Percentiles rank a stretch among this genome's conserved stretches.
Evolutionary conservation across 371 early-diverging fungal species (phyloP).

Genomic region (Lichtheimia ornata): DNA sequence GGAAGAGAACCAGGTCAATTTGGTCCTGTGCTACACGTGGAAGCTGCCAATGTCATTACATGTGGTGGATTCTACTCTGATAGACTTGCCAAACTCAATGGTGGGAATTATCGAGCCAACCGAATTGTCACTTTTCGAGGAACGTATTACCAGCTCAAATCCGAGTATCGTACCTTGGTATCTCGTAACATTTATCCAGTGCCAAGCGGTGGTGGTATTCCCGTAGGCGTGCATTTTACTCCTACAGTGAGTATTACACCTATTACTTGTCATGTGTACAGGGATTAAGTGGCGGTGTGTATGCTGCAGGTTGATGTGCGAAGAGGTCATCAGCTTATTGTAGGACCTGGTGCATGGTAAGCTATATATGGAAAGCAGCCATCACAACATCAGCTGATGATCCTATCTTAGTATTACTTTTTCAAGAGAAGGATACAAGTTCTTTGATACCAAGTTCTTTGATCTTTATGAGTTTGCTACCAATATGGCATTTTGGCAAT

Average conservation of each 20-base stretch:
- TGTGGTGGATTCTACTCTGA: constrained; percentile 53
- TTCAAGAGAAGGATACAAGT: constrained; percentile 45
- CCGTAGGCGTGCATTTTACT: constrained; percentile 50
- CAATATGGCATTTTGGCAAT: constrained; percentile 39
- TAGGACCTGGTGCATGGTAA: constrained; percentile 51
- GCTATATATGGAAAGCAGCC: background rate
- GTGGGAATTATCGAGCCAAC: constrained; percentile 35
- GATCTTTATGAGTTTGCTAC: constrained; percentile 36
- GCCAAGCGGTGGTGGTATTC: constrained; percentile 50
- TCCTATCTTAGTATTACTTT: constrained; percentile 32
- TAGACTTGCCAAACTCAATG: constrained; percentile 39
- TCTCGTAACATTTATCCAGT: constrained; percentile 51
- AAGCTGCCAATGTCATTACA: constrained; percentile 44
- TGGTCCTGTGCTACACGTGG: constrained; percentile 38
- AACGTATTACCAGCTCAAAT: constrained; percentile 48
- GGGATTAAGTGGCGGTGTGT: background rate
- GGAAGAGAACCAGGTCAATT: constrained; percentile 38
- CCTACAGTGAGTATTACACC: constrained; percentile 30
- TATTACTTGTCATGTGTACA: background rate
- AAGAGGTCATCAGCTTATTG: constrained; percentile 48
- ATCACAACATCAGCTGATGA: no score
- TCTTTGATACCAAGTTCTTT: constrained; percentile 35
- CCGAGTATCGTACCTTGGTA: constrained; percentile 39
- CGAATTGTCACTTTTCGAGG: constrained; percentile 48
- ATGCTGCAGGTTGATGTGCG: constrained; percentile 31